These are phyloP conservation scores for Blastobotrys mokoenaii DNA, from an alignment of 805 yeast species.

Conservation along the genomic window DNA sequence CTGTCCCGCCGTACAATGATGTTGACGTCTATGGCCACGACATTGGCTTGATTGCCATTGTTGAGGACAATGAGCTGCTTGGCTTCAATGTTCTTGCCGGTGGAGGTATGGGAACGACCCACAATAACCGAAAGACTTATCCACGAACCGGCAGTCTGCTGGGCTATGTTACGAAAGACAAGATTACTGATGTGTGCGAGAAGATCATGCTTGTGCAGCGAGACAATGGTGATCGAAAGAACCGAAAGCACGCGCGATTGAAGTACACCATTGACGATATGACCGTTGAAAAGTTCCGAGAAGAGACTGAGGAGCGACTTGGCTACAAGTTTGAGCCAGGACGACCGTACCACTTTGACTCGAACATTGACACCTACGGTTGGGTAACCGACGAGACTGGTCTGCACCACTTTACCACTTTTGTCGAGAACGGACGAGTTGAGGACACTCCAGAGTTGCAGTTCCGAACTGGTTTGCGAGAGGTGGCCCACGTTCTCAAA, in stretches of 20 bases:
- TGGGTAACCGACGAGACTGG: conserved; percentile 80
- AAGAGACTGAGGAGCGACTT: conserved; percentile 73
- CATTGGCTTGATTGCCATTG: conserved; percentile 84
- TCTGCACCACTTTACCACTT: conserved; percentile 82
- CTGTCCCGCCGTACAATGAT: conserved; percentile 94
- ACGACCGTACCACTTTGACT: conserved; percentile 65
- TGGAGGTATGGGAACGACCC: conserved; percentile 99
- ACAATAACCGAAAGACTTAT: conserved; percentile 91
- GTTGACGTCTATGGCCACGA: conserved; percentile 96
- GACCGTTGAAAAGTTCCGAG: conserved; percentile 78
- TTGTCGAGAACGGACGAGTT: conserved; percentile 93
- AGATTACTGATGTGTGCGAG: conserved; percentile 74
- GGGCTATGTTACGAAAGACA: conserved; percentile 64
- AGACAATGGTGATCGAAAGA: conserved; percentile 88
- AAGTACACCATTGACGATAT: conserved; percentile 93
- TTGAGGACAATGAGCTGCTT: conserved; percentile 49
- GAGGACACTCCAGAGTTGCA: conserved; percentile 87
- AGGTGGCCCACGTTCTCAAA: conserved; percentile 63
- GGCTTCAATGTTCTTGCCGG: conserved; percentile 91
- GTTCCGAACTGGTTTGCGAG: conserved; percentile 78
- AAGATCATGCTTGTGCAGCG: conserved; percentile 90
- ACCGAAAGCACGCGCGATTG: conserved; percentile 95
- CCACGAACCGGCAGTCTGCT: conserved; percentile 88
- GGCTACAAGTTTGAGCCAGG: conserved; percentile 69
- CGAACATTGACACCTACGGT: conserved; percentile 87